phyloP scores from a whole-genome alignment of 495 filamentous ascomycete genomes.

The Podospora bellae-mahoneyi region DNA sequence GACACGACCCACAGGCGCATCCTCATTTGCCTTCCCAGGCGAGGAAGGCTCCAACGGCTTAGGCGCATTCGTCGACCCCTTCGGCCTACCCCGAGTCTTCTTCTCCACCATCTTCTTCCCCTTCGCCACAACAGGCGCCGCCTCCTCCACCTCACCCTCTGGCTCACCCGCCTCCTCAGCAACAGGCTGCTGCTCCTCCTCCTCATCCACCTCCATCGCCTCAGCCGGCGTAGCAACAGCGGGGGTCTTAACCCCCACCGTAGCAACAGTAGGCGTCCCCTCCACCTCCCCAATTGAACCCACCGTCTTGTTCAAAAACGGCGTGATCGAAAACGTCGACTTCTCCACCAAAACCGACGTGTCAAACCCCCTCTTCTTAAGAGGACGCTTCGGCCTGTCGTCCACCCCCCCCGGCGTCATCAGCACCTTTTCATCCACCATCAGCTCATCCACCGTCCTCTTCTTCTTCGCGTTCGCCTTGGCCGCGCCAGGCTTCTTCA shows the following conservation, averaged over 20 bases:
- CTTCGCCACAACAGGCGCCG: slow-evolving; percentile 3
- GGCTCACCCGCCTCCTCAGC: slow-evolving; percentile 6
- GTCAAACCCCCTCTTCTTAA: slow-evolving; percentile 52
- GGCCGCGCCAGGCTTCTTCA: slow-evolving; percentile 36
- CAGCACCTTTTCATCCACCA: slow-evolving; percentile 33
- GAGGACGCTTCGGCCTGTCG: slow-evolving; percentile 33
- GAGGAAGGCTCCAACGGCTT: slow-evolving; percentile 27
- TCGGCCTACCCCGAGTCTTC: slow-evolving; percentile 42
- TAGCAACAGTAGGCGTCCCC: slow-evolving; percentile 16
- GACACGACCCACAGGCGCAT: slow-evolving; percentile 17
- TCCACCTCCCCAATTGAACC: slow-evolving; percentile 34
- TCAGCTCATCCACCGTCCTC: slow-evolving; percentile 33
- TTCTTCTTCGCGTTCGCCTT: slow-evolving; percentile 40
- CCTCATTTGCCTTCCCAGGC: slow-evolving; percentile 49
- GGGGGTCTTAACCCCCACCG: slow-evolving; percentile 7
- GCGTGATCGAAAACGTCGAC: slow-evolving; percentile 88
- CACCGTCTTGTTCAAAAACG: slow-evolving; percentile 77
- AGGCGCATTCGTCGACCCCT: slow-evolving; percentile 14
- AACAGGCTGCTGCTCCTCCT: slow-evolving; percentile 21
- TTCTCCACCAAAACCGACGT: slow-evolving; percentile 70
- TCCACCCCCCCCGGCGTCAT: slow-evolving; percentile 37
- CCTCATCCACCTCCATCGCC: not conserved
- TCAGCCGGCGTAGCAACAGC: slow-evolving; percentile 14
- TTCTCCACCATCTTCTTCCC: slow-evolving; percentile 20
- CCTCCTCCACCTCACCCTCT: slow-evolving; percentile 23